Base-by-base conservation (phyloP, 2,329 filamentous ascomycete genomes). In the Penicillium sp. region DNA sequence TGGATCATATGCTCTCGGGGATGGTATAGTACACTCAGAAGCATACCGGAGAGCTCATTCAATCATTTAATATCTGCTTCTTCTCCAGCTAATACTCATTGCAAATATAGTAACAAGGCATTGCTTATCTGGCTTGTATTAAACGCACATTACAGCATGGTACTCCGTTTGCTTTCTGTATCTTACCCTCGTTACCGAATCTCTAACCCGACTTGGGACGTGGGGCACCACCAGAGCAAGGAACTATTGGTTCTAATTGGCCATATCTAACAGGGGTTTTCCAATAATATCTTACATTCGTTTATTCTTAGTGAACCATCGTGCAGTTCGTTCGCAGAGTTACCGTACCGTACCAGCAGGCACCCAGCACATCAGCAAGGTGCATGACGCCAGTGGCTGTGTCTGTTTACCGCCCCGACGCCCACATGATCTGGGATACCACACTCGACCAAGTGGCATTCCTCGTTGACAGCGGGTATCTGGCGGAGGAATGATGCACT, bases 351-450 rank as follows among this genome's bases (percentile, higher is more conserved):
- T 41, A 41, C 19, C 11, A 44, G 14, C 22, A 31, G 31, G 7
- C 31, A 31, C 31, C 31, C 31, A 31, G 31, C 6, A 9, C 31
- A 31, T 44, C 22, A 10, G 4, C 19, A 22, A 44, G 13, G 41
- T 27, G 19, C 18, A 61, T 66, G 64, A 66, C 64, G 61, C 59
- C 53, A 47, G 63, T 66, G 64, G 64, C 64, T 62, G 58, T 61
- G 55, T 50, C 54, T 47, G 43, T 44, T 56, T 56, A 49, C 55
- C 50, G 19, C 22, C 22, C 22, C 22, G 22, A 22, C 22, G 22
- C 33, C 33, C 33, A 56, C 39, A 56, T 46, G 40, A 36, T 14
- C 49, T 19, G 36, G 46, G 18, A 53, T 55, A 51, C 50, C 27
- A 40, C 37, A 60, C 40, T 36, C 18, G 27, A 36, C 62, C 37